Evolutionary conservation across 1,284 basidiomycete species (phyloP), one percentile per base, ranked within the genome.

Genomic region (Trametes hirsuta): DNA sequence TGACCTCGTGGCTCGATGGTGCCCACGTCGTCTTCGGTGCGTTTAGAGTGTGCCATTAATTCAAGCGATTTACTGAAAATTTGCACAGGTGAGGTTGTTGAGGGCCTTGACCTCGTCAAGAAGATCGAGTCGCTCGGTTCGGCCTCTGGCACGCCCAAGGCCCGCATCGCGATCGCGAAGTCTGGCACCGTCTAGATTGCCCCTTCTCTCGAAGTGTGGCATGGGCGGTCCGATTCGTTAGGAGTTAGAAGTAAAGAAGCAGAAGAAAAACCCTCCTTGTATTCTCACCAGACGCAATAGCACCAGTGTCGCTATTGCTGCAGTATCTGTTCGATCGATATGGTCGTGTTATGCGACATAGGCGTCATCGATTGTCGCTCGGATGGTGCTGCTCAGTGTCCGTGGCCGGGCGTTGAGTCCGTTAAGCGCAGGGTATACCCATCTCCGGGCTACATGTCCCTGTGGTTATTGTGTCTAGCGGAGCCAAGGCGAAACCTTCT

Each of bases 11-110:
- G 89, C 84, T 95, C 61, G 90, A 95, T 68, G 86, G 85, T 42
- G 84, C 81, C 56, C 90, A 92, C 74, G 88, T 94, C 75, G 91
- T 94, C 40, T 94, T 95, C 68, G 92, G 92, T 80, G 70, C 55
- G 81, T 72, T 47, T 37, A 30, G 9, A 39, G 47, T 0, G 18
- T 21, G 46, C 12, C 18, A 24, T 37, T 9, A 12, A 34, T 58
- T 44, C 37, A 40, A 35, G 2, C 18, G 8, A 21, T 18, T 30
- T 15, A 15, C 39, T 55, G 48, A 55, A n/a, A 1, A n/a, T 42
- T 2, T 37, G 56, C 66, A 9, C 58, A 83, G 84, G 85, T 57
- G 86, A 90, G 73, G 87, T 90, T 65, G 74, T 88, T 40, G 78
- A 86, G 58, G 87, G 87, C 62, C 67, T 83, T 59, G 83, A 86